Base-by-base conservation (phyloP, 1,284 basidiomycete genomes). In the Pseudozyma sp. region DNA sequence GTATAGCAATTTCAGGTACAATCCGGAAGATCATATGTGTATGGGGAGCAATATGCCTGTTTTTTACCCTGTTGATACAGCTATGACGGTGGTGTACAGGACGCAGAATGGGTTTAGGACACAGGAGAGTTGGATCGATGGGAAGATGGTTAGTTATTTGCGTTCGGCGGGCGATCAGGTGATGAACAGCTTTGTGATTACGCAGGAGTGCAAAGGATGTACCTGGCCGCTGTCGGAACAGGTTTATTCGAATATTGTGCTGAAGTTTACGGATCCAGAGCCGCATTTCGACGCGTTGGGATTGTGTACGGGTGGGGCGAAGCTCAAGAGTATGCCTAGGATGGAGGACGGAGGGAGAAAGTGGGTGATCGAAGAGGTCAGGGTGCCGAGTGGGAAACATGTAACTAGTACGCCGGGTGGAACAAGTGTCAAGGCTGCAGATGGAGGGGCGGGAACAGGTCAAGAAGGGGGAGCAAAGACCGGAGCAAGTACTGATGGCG, bases 171-270 rank as follows among this genome's bases (percentile, higher is more conserved):
- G 71, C 0, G 66, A 74, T 36, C 71, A 74, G 62, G 42, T 69
- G 38, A 74, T 74, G 71, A 74, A 74, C 31, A 69, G 66, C 38
- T 74, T 74, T 39, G 71, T 74, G 7, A 74, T 74, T 25, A 74
- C 71, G 10, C 71, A 74, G 50, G 71, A 74, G 62, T 74, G 71
- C 31, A 74, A 74, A 40, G 39, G 42, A 0, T 74, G 71, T 40
- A 39, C 36, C 1, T 74, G 71, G 71, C 71, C 71, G 9, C 21
- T 65, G 44, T 47, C 50, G 18, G 66, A 65, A 40, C 71, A 74
- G 62, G 54, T 64, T 25, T 74, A 74, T 19, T 52, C 56, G 34
- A 65, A 69, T 40, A 69, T 69, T 31, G 19, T 48, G 25, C 60
- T 74, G 38, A 59, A 58, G 49, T 74, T 74, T 13, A 35, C 40